These are phyloP conservation scores for Sporothrix globosa DNA, from an alignment of 2,329 filamentous ascomycete genomes.

Conservation along the genomic window DNA sequence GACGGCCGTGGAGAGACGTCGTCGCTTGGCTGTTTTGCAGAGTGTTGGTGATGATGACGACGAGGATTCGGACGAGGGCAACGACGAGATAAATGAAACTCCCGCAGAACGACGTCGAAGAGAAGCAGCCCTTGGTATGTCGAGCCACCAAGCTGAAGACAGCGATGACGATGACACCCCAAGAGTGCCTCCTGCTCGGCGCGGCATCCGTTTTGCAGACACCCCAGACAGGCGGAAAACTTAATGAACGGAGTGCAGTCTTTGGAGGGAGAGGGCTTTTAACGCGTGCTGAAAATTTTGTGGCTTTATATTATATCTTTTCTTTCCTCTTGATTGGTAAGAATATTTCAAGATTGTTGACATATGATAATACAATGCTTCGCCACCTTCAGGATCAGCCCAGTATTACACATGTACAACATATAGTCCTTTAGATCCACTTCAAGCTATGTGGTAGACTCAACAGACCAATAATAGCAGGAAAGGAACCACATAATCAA, in stretches of 20 bases:
- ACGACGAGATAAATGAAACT: slow-evolving; percentile 61
- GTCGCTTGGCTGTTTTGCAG: slow-evolving; percentile 61
- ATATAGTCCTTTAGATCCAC: neutral
- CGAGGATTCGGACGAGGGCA: slow-evolving; percentile 44
- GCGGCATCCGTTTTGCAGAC: slow-evolving; percentile 66
- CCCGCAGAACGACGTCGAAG: slow-evolving; percentile 73
- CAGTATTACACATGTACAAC: too few species aligned
- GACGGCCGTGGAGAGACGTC: slow-evolving; percentile 69
- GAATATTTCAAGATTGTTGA: neutral
- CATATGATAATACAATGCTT: neutral
- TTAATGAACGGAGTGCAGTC: neutral
- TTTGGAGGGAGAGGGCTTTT: neutral
- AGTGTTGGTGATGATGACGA: slow-evolving; percentile 50
- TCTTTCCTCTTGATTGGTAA: neutral
- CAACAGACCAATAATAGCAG: neutral
- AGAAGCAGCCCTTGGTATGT: slow-evolving; percentile 71
- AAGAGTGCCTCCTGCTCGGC: slow-evolving; percentile 55
- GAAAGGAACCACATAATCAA: neutral
- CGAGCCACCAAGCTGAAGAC: slow-evolving; percentile 48
- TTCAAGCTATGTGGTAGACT: too few species aligned
- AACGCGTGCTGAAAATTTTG: neutral
- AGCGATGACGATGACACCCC: slow-evolving; percentile 63
- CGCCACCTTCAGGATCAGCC: too few species aligned
- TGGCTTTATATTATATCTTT: neutral
- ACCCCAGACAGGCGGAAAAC: slow-evolving; percentile 37